Evolutionary conservation across 192 early-diverging fungal species (phyloP).

Genomic region (Gigaspora rosea): DNA sequence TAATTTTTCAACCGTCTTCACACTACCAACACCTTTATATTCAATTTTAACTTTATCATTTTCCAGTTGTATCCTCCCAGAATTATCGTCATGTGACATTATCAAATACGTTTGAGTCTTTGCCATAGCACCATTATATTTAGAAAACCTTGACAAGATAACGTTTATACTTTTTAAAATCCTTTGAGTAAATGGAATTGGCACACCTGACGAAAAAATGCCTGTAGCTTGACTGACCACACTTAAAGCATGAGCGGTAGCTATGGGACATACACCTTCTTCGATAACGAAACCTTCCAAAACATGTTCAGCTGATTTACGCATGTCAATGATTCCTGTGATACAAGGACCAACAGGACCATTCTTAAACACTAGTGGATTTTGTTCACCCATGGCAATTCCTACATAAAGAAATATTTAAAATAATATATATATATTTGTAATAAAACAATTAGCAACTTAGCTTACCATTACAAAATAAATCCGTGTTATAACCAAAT

Average conservation of each 20-base stretch:
- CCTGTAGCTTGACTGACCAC: neutral
- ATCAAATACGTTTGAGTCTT: constrained; percentile 51
- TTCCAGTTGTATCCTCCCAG: constrained; percentile 38
- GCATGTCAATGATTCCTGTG: no score
- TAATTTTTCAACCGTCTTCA: constrained; percentile 35
- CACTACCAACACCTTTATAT: constrained; percentile 40
- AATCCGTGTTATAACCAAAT: constrained; percentile 23
- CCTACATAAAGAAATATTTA: constrained; percentile 13
- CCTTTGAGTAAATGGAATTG: constrained; percentile 21
- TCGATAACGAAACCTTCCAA: no score
- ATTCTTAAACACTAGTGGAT: constrained; percentile 25
- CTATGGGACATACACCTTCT: constrained; percentile 35
- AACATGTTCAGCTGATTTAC: no score
- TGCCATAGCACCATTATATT: constrained; percentile 42
- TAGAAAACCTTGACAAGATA: constrained; percentile 33
- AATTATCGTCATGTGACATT: constrained; percentile 53
- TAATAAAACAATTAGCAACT: neutral
- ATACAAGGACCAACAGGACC: constrained; percentile 32
- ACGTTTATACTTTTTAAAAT: constrained; percentile 20
- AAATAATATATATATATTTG: neutral
- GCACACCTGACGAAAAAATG: no score
- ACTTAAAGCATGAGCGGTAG: constrained; percentile 28
- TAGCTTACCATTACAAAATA: neutral
- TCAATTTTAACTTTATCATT: constrained; percentile 42
- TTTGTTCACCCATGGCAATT: constrained; percentile 38